phyloP scores from a whole-genome alignment of 805 yeast genomes.

The Candida berthetii region DNA sequence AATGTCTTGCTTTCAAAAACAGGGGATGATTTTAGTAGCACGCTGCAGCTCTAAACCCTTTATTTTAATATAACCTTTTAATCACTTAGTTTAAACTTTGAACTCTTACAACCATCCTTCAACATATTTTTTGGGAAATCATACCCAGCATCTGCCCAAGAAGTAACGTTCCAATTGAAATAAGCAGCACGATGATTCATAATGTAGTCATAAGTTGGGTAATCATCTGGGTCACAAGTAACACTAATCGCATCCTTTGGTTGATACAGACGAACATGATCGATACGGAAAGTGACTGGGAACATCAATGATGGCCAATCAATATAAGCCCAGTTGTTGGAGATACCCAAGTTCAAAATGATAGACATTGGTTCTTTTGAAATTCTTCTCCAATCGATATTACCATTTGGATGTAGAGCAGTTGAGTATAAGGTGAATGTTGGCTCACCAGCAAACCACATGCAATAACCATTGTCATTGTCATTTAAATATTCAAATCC shows the following conservation, averaged over 20 bases:
- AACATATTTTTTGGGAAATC: conserved; percentile 55
- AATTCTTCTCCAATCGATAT: conserved; percentile 74
- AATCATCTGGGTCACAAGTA: conserved; percentile 83
- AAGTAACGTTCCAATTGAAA: conserved; percentile 58
- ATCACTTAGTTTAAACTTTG: conserved; percentile 13
- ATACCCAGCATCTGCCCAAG: conserved; percentile 76
- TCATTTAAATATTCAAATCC: conserved; percentile 78
- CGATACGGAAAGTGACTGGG: conserved; percentile 74
- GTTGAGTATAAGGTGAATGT: conserved; percentile 67
- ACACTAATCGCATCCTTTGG: conserved; percentile 54
- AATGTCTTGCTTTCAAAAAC: too few species aligned
- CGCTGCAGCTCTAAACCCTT: too few species aligned
- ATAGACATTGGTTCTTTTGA: conserved; percentile 93
- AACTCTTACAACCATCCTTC: conserved; percentile 41
- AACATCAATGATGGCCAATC: conserved; percentile 79
- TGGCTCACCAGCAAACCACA: conserved; percentile 86
- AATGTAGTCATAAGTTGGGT: conserved; percentile 85
- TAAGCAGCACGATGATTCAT: conserved; percentile 65
- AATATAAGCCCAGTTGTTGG: conserved; percentile 90
- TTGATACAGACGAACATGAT: conserved; percentile 90
- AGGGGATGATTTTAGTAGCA: too few species aligned
- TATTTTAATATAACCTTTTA: neutral
- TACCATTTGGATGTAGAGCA: conserved; percentile 87
- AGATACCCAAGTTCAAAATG: conserved; percentile 81
- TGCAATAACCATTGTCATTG: conserved; percentile 62